phyloP scores from a whole-genome alignment of 2,329 filamentous ascomycete species.

The Rutstroemia sp. region DNA sequence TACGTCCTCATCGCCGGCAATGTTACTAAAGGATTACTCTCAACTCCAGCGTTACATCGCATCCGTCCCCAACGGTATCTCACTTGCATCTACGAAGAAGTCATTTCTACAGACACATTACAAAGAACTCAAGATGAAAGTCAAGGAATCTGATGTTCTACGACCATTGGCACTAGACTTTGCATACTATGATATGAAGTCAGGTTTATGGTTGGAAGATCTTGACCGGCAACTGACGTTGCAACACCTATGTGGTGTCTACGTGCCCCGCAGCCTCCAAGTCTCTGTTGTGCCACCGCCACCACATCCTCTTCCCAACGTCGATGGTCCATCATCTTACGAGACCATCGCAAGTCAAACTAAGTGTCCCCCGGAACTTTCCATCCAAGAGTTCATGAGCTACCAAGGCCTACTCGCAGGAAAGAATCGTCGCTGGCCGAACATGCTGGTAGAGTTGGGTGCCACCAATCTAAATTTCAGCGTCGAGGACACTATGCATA shows the following conservation, averaged over 20 bases:
- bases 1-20: neutral
- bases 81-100: too few relatives aligned
- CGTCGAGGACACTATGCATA: conserved; percentile 38
- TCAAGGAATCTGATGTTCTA: too few relatives aligned
- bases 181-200: too few relatives aligned
- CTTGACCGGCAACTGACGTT: too few relatives aligned
- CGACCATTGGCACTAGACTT: too few relatives aligned
- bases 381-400: conserved; percentile 41
- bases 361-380: conserved; percentile 38
- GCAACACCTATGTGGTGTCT: too few relatives aligned
- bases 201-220: too few relatives aligned
- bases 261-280: neutral
- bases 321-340: conserved; percentile 32
- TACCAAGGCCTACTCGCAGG: conserved; percentile 39
- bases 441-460: conserved; percentile 42
- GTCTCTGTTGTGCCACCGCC: conserved; percentile 24
- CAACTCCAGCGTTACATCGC: too few relatives aligned
- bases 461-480: conserved; percentile 53
- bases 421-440: conserved; percentile 37
- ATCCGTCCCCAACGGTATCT: too few relatives aligned
- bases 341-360: conserved; percentile 38
- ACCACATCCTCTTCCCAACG: conserved; percentile 13
- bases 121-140: too few relatives aligned
- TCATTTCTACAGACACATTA: too few relatives aligned
- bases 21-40: conserved; percentile 25